Evolutionary conservation across 345 rosid species (phyloP).

Genomic region (Populus tremula): DNA sequence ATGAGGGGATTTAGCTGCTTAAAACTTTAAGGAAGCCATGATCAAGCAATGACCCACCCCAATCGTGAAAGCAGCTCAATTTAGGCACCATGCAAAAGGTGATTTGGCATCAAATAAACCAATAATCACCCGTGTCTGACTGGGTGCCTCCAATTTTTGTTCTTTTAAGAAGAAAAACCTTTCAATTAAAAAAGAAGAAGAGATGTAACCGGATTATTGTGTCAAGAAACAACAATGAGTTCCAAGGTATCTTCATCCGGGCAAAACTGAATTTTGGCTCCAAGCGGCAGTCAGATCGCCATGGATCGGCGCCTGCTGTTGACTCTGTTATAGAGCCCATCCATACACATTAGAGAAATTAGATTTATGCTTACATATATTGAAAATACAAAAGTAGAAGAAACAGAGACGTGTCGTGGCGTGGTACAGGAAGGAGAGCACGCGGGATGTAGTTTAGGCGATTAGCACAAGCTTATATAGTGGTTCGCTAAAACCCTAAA

Average conservation of each 20-base stretch:
- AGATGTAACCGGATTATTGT: conserved; percentile 2
- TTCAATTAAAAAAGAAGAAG: background rate
- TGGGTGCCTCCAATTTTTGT: conserved; percentile 2
- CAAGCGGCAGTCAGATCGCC: conserved; percentile 45
- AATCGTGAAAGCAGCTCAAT: conserved; percentile 13
- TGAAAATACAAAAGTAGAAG: background rate
- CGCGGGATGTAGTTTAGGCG: too few relatives aligned
- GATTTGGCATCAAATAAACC: background rate
- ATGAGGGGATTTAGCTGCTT: conserved; percentile 17
- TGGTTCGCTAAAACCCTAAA: background rate
- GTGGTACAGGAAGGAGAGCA: too few relatives aligned
- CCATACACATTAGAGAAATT: background rate
- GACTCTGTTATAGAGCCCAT: conserved; percentile 39
- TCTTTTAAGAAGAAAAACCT: too few relatives aligned
- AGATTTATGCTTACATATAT: background rate
- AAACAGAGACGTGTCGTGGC: background rate
- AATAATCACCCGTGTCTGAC: conserved; percentile 28
- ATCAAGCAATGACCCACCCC: background rate
- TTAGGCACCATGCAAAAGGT: conserved; percentile 21
- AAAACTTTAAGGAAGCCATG: conserved; percentile 27
- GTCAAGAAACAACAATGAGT: conserved; percentile 5
- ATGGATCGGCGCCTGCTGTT: conserved; percentile 36
- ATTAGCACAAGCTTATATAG: background rate
- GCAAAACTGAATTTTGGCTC: conserved; percentile 28
- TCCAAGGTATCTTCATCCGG: conserved; percentile 21